phyloP scores from a whole-genome alignment of 2,329 filamentous ascomycete genomes.

The Hymenoscyphus infarciens region DNA sequence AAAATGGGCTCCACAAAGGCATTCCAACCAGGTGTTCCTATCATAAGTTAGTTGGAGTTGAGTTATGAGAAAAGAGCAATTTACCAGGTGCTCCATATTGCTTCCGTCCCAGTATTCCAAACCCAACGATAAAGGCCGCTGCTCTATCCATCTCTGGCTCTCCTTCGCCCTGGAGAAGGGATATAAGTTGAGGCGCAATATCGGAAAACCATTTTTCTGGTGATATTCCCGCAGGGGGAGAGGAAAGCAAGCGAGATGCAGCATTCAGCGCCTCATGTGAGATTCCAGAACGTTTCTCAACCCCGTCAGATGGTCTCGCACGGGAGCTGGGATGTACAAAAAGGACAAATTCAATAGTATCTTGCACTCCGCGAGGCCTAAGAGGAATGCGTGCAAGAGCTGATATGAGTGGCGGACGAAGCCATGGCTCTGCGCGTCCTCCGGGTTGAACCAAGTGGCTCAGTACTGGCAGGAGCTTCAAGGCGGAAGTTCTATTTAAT shows the following conservation, averaged over 20 bases:
- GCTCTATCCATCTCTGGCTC: slow-evolving; percentile 56
- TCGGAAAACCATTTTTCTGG: slow-evolving; percentile 57
- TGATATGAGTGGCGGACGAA: slow-evolving; percentile 54
- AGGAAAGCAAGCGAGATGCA: slow-evolving; percentile 58
- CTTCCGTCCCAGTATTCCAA: slow-evolving; percentile 62
- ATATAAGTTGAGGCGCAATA: slow-evolving; percentile 58
- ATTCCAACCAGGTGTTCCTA: slow-evolving; percentile 58
- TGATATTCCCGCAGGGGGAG: slow-evolving; percentile 52
- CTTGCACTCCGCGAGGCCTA: slow-evolving; percentile 59
- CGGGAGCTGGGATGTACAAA: slow-evolving; percentile 54
- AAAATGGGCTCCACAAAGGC: slow-evolving; percentile 58
- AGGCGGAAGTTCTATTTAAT: slow-evolving; percentile 41
- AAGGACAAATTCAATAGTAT: slow-evolving; percentile 68
- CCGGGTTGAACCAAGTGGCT: slow-evolving; percentile 62
- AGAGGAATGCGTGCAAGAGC: slow-evolving; percentile 59
- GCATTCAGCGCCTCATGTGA: slow-evolving; percentile 65
- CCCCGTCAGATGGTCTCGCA: slow-evolving; percentile 24
- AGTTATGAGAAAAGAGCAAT: slow-evolving; percentile 16
- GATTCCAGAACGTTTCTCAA: slow-evolving; percentile 55
- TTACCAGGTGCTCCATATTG: slow-evolving; percentile 60
- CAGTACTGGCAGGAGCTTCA: slow-evolving; percentile 56
- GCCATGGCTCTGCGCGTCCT: slow-evolving; percentile 54
- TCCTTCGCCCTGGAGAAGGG: slow-evolving; percentile 57
- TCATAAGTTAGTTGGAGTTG: slow-evolving; percentile 17
- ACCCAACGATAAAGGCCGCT: slow-evolving; percentile 60